Evolutionary conservation across 805 yeast genomes (phyloP).

Genomic region (Spathaspora passalidarum): DNA sequence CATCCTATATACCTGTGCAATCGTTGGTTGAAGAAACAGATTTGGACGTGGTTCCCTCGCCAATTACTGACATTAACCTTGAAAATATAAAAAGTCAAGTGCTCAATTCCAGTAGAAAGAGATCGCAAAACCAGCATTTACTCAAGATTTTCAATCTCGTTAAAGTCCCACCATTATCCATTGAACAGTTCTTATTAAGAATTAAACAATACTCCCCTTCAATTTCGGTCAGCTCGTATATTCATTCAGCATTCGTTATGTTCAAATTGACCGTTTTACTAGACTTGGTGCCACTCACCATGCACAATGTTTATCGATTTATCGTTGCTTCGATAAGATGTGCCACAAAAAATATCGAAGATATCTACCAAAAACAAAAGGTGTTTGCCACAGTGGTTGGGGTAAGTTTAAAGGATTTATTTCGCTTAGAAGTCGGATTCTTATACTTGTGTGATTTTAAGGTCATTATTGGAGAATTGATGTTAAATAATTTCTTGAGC

Average conservation of each 20-base stretch:
- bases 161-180: conserved; percentile 31
- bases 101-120: conserved; percentile 11
- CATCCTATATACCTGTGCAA: conserved; percentile 22
- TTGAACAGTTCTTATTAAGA: conserved; percentile 33
- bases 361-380: conserved; percentile 39
- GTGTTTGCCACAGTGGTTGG: conserved; percentile 43
- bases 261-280: conserved; percentile 33
- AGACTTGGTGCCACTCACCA: conserved; percentile 28
- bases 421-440: conserved; percentile 38
- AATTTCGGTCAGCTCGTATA: conserved; percentile 35
- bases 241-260: conserved; percentile 38
- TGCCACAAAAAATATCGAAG: conserved; percentile 40
- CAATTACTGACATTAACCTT: conserved; percentile 14
- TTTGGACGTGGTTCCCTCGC: conserved; percentile 5
- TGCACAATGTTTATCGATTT: conserved; percentile 35
- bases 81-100: conserved; percentile 23
- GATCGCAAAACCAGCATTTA: conserved; percentile 26
- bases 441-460: conserved; percentile 39
- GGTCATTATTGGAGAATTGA: conserved; percentile 31
- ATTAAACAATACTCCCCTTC: conserved; percentile 39
- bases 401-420: conserved; percentile 33
- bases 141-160: conserved; percentile 31
- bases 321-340: conserved; percentile 40
- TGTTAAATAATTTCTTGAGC: conserved; percentile 30
- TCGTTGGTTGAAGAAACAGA: conserved; percentile 10